Evolutionary conservation across 306 rosid genomes (phyloP).

Genomic region (Acacia confusa): DNA sequence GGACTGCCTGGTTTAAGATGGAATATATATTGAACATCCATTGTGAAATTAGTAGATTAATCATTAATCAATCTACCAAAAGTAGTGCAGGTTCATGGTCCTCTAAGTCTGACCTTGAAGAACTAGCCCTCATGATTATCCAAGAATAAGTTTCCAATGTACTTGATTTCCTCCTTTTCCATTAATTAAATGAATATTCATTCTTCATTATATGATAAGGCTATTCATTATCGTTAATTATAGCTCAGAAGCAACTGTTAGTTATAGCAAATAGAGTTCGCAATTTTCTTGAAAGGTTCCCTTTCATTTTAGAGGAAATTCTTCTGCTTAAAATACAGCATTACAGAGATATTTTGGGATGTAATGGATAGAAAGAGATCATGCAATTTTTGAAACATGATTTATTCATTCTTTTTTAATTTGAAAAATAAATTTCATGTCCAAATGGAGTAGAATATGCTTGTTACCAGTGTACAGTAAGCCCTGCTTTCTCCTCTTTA

Average conservation of each 20-base stretch:
- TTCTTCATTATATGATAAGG: neutral
- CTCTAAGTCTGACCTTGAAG: neutral
- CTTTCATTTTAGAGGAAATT: neutral
- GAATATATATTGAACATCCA: conserved; percentile 9
- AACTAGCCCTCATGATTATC: neutral
- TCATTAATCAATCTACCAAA: neutral
- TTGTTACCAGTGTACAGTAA: conserved; percentile 97
- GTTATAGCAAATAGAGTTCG: neutral
- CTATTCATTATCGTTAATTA: neutral
- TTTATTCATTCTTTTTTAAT: neutral
- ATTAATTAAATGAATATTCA: conserved; percentile 1
- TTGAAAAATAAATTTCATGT: conserved; percentile 59
- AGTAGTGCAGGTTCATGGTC: neutral
- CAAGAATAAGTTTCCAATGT: neutral
- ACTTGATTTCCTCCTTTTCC: conserved; percentile 1
- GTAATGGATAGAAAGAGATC: neutral
- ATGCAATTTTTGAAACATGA: neutral
- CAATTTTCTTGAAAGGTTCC: neutral
- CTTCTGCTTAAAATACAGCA: neutral
- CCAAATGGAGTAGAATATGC: conserved; percentile 92
- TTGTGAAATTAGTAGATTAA: neutral
- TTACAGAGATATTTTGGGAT: conserved; percentile 9
- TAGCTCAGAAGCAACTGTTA: neutral
- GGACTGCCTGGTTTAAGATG: neutral
- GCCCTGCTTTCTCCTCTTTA: conserved; percentile 34